Evolutionary conservation across 2,329 filamentous ascomycete genomes (phyloP), one percentile per base, ranked within the genome.

Genomic region (Alternaria sp.): DNA sequence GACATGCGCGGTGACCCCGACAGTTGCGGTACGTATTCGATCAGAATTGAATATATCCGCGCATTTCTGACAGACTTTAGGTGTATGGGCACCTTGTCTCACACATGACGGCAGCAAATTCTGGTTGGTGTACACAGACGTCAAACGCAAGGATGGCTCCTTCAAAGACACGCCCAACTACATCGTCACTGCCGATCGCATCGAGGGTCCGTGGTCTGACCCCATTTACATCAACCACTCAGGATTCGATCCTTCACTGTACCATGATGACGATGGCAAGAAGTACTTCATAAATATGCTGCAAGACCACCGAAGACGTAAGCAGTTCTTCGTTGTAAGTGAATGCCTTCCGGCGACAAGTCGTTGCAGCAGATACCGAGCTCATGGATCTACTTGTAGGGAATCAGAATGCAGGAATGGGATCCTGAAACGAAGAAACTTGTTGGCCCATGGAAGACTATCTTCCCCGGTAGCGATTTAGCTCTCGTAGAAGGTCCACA

Each of bases 161-260:
- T 89, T 89, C 82, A 89, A 88, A 74, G 88, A 89, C 69, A 83
- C 86, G 1, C 88, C 86, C 67, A 90, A 89, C 52, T 90, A 89
- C 72, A 89, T 90, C 61, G 85, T 90, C 57, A 85, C 83, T 12
- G 71, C 76, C 11, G 69, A 74, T 0, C 68, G 79, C 6, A 86
- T 89, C 57, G 82, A 86, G 40, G 88, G 88, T 0, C 87, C 87
- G 0, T 90, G 88, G 88, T 88, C 86, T 0, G 87, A 90, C 54
- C 87, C 88, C 0, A 73, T 87, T 7, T 87, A 86, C 69, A 81
- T 83, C 71, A 89, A 89, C 71, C 87, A 86, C 0, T 89, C 86
- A 0, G 88, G 87, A 1, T 90, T 90, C 68, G 88, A 90, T 69
- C 88, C 88, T 4, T 75, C 71, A 1, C 57, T 79, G 6, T 79